phyloP scores from a whole-genome alignment of 208 protist species.

The Leishmania tarentolae region DNA sequence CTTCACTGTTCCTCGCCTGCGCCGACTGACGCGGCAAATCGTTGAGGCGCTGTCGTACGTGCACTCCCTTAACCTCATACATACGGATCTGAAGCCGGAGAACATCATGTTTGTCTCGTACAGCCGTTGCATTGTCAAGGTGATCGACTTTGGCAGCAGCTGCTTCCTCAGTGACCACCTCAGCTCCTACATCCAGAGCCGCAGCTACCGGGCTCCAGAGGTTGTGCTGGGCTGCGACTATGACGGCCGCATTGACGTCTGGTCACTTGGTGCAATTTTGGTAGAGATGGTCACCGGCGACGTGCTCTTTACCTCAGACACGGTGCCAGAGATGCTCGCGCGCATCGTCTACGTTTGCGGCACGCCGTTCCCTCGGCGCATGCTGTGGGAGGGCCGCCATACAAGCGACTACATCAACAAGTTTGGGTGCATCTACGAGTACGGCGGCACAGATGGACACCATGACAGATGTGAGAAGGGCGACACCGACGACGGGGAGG shows the following conservation, averaged over 20 bases:
- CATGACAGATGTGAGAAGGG: slow-evolving; percentile 10
- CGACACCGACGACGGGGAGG: slow-evolving; percentile 40
- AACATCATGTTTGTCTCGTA: slow-evolving; percentile 97
- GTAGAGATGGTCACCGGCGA: slow-evolving; percentile 93
- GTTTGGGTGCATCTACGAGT: slow-evolving; percentile 89
- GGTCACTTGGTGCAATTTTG: slow-evolving; percentile 95
- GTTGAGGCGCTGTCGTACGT: slow-evolving; percentile 90
- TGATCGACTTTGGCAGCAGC: slow-evolving; percentile 97
- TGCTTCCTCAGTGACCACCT: slow-evolving; percentile 96
- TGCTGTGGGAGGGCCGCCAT: slow-evolving; percentile 90
- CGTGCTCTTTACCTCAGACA: slow-evolving; percentile 95
- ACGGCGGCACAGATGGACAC: slow-evolving; percentile 31
- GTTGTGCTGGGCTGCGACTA: slow-evolving; percentile 94
- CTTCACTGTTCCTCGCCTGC: slow-evolving; percentile 93
- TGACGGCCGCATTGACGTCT: slow-evolving; percentile 95
- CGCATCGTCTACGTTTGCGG: slow-evolving; percentile 92
- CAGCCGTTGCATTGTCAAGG: slow-evolving; percentile 93
- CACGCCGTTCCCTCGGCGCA: slow-evolving; percentile 72
- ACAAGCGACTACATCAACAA: slow-evolving; percentile 90
- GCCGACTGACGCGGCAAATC: slow-evolving; percentile 86
- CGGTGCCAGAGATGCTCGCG: slow-evolving; percentile 93
- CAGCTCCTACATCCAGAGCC: slow-evolving; percentile 94
- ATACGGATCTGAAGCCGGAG: slow-evolving; percentile 97
- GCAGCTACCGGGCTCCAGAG: slow-evolving; percentile 94
- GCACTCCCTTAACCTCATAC: slow-evolving; percentile 94